A percentile compares a stretch with the other conserved stretches of the same genome.
phyloP scores from a whole-genome alignment of 2,329 filamentous ascomycete genomes.

The Plectosphaerella sp. region DNA sequence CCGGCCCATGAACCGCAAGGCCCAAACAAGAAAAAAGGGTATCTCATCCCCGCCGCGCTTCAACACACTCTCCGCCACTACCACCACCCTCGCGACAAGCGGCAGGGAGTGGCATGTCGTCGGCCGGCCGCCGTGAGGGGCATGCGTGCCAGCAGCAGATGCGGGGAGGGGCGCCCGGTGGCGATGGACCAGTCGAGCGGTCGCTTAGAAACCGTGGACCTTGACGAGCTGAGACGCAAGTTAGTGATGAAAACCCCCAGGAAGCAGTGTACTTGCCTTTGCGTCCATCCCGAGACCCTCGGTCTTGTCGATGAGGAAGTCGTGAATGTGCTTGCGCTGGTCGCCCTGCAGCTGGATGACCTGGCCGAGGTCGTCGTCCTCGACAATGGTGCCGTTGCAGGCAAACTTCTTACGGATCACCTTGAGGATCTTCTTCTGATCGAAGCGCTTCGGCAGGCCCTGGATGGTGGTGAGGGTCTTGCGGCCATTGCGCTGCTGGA shows the following conservation, averaged over 20 bases:
- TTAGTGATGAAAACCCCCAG: neutral
- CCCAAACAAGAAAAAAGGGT: neutral
- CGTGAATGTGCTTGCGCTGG: conserved; percentile 88
- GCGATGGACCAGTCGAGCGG: conserved; percentile 12
- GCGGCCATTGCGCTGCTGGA: conserved; percentile 56
- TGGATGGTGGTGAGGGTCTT: conserved; percentile 99
- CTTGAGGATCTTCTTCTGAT: conserved; percentile 99
- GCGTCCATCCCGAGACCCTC: conserved; percentile 79
- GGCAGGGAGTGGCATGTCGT: neutral
- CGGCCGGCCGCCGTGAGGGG: neutral
- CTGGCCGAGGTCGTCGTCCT: conserved; percentile 13
- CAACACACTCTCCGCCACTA: neutral
- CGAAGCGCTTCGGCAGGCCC: conserved; percentile 97
- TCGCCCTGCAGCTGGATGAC: conserved; percentile 44
- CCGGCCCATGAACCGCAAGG: neutral
- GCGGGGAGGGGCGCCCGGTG: conserved; percentile 24
- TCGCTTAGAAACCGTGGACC: conserved; percentile 60
- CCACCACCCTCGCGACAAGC: neutral
- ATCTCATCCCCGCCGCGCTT: neutral
- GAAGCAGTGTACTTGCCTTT: conserved; percentile 40
- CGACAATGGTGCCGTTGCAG: conserved; percentile 15
- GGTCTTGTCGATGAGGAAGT: conserved; percentile 86
- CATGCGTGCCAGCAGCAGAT: neutral
- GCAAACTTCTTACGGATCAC: conserved; percentile 92
- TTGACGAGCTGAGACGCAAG: conserved; percentile 15